Evolutionary conservation across 2,329 filamentous ascomycete species (phyloP).

Genomic region (Epichloe amarillans): DNA sequence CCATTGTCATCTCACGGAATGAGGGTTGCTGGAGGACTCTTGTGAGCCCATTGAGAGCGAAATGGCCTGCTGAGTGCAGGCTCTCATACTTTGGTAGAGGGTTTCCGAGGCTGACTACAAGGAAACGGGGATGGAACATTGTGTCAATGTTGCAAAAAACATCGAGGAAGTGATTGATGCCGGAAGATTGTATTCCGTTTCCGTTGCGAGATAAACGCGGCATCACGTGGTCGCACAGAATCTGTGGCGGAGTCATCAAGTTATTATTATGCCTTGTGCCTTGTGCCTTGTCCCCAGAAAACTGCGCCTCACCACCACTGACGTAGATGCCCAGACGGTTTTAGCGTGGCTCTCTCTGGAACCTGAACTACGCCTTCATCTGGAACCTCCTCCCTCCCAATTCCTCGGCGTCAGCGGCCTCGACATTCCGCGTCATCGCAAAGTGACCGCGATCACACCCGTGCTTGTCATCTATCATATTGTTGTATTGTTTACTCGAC

Average conservation of each 20-base stretch:
- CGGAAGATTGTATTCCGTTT: not conserved
- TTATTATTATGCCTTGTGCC: not conserved
- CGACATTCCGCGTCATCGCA: not conserved
- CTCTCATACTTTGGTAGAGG: slow-evolving; percentile 62
- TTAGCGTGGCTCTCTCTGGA: slow-evolving; percentile 22
- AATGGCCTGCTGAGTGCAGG: slow-evolving; percentile 79
- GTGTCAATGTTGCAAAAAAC: slow-evolving; percentile 1
- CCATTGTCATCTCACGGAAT: slow-evolving; percentile 34
- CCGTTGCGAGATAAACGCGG: slow-evolving; percentile 8
- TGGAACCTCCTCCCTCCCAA: not conserved
- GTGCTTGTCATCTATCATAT: not conserved
- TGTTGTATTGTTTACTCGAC: not conserved
- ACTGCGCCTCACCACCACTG: slow-evolving; percentile 8
- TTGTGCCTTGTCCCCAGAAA: not conserved
- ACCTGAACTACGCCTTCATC: slow-evolving; percentile 6
- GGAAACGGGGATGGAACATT: slow-evolving; percentile 39
- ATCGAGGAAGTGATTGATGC: not conserved
- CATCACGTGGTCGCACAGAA: slow-evolving; percentile 16
- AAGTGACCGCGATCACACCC: not conserved
- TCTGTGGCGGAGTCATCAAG: slow-evolving; percentile 6
- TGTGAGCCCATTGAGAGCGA: slow-evolving; percentile 51
- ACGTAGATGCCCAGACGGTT: slow-evolving; percentile 14
- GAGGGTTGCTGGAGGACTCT: slow-evolving; percentile 29
- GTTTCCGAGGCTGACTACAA: slow-evolving; percentile 83
- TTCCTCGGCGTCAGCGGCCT: not conserved